These are phyloP conservation scores for Eucalyptus camaldulensis DNA, from an alignment of 345 rosid species.

Conservation along the genomic window DNA sequence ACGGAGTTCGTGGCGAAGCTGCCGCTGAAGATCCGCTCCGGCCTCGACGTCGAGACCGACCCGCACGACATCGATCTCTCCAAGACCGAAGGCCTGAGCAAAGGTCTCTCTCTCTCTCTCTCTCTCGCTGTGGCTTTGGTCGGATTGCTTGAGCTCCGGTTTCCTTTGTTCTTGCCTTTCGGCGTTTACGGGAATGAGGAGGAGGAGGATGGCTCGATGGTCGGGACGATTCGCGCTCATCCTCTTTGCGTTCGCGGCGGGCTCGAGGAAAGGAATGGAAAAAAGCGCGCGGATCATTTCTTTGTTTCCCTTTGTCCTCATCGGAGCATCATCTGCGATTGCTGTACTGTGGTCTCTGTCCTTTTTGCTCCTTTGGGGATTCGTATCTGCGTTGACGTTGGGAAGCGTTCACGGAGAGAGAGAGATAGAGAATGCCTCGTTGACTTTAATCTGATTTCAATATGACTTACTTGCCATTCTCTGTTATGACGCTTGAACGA, in stretches of 20 bases:
- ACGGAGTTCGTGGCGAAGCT: conserved; percentile 39
- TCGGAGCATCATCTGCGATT: neutral
- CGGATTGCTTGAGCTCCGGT: neutral
- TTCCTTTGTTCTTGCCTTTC: neutral
- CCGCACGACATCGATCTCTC: conserved; percentile 41
- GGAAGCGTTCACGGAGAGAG: neutral
- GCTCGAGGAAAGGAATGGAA: neutral
- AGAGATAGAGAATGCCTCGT: neutral
- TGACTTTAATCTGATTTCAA: neutral
- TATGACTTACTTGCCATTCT: neutral
- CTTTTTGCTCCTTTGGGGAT: neutral
- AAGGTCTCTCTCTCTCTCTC: conserved; percentile 17
- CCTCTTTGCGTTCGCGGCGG: neutral
- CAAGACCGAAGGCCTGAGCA: conserved; percentile 25
- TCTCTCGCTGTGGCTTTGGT: neutral
- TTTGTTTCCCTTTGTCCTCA: neutral
- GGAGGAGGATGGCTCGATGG: neutral
- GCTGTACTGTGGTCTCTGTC: neutral
- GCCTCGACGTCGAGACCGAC: conserved; percentile 40
- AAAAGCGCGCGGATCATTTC: neutral
- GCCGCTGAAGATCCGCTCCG: conserved; percentile 51
- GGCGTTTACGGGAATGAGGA: neutral
- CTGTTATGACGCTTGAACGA: neutral
- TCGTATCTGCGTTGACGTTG: neutral
- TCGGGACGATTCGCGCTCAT: neutral